These are phyloP conservation scores for Arthroderma uncinatum DNA, from an alignment of 2,329 filamentous ascomycete species.

Conservation along the genomic window DNA sequence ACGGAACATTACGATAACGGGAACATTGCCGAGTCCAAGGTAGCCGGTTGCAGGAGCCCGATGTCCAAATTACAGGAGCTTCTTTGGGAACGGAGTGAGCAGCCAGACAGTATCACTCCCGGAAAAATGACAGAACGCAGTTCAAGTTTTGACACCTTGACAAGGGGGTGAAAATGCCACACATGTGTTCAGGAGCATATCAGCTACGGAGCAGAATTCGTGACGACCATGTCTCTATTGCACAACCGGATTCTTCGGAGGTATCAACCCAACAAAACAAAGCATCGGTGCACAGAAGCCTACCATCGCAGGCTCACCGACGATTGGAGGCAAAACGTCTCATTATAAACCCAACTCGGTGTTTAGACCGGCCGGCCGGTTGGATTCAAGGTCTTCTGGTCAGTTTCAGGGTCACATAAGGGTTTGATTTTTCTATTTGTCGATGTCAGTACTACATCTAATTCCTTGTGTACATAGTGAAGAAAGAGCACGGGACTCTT, in stretches of 20 bases:
- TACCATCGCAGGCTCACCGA: not conserved
- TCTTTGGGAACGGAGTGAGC: not conserved
- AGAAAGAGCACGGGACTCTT: not conserved
- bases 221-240: not conserved
- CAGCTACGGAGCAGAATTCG: not conserved
- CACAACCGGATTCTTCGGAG: not conserved
- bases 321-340: not conserved
- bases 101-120: not conserved
- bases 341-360: not conserved
- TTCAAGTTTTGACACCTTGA: constrained; percentile 1
- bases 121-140: not conserved
- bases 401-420: not conserved
- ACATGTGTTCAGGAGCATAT: not conserved
- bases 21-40: not conserved
- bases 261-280: not conserved
- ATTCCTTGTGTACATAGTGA: not conserved
- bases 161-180: not conserved
- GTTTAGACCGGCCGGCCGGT: not conserved
- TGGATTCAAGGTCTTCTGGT: not conserved
- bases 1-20: not conserved
- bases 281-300: not conserved
- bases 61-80: not conserved
- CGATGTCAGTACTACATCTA: not conserved
- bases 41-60: not conserved
- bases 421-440: not conserved